phyloP scores from a whole-genome alignment of 306 rosid genomes.

The Medicago arabica region DNA sequence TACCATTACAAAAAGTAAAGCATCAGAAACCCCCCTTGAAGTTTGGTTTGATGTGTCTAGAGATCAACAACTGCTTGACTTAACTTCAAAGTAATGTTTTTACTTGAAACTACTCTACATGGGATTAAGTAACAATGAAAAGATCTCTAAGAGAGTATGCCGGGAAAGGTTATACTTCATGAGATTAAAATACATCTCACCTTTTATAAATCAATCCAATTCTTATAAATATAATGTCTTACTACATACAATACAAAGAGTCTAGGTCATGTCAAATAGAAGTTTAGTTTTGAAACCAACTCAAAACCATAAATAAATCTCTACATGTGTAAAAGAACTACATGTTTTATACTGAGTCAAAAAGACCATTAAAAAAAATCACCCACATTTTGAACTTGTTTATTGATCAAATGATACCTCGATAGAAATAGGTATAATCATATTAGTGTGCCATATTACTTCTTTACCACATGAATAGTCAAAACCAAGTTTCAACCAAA shows the following conservation, averaged over 20 bases:
- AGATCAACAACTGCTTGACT: neutral
- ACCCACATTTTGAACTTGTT: slow-evolving; percentile 24
- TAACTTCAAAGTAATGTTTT: neutral
- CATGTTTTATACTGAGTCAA: slow-evolving; percentile 5
- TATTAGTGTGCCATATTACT: slow-evolving; percentile 22
- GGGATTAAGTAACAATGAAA: neutral
- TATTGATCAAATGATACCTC: slow-evolving; percentile 21
- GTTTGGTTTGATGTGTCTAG: neutral
- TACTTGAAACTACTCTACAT: neutral
- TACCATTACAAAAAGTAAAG: neutral
- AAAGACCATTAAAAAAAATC: slow-evolving; percentile 15
- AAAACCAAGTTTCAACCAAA: slow-evolving; percentile 26
- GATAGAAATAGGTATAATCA: neutral
- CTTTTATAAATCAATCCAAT: neutral
- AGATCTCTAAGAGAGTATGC: neutral
- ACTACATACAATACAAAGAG: neutral
- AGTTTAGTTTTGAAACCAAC: slow-evolving; percentile 10
- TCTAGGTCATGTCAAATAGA: neutral
- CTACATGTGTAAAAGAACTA: neutral
- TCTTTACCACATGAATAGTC: slow-evolving; percentile 18
- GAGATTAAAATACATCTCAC: neutral
- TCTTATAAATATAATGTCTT: neutral
- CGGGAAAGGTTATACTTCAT: slow-evolving; percentile 11
- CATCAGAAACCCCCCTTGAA: neutral
- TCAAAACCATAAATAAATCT: slow-evolving; percentile 16